Evolutionary conservation across 2,329 filamentous ascomycete genomes (phyloP).

Genomic region (Harringtonia lauricola): DNA sequence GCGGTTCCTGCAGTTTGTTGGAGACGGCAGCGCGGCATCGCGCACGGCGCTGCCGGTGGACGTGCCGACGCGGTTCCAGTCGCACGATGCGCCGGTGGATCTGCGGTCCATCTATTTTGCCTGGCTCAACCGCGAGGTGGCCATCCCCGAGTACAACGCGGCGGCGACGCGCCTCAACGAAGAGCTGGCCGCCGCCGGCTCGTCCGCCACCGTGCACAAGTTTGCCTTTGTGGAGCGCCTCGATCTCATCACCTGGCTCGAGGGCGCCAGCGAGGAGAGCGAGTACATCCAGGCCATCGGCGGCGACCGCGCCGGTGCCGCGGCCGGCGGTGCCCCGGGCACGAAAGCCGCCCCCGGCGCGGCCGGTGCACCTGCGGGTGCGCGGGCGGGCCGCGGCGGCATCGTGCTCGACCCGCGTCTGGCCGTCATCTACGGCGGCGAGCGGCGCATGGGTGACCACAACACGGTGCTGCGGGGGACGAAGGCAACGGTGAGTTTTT

Average conservation of each 20-base stretch:
- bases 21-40: constrained; percentile 23
- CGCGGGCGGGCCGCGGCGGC: constrained; percentile 24
- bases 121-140: constrained; percentile 85
- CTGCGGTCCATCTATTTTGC: constrained; percentile 93
- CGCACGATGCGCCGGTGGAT: constrained; percentile 63
- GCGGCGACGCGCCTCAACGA: constrained; percentile 72
- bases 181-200: constrained; percentile 47
- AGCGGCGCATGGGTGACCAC: constrained; percentile 84
- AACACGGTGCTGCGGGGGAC: constrained; percentile 80
- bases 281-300: constrained; percentile 85
- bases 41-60: constrained; percentile 54
- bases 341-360: constrained; percentile 24
- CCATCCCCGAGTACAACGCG: constrained; percentile 84
- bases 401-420: constrained; percentile 60
- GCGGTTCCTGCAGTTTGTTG: constrained; percentile 66
- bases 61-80: constrained; percentile 74
- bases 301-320: constrained; percentile 36
- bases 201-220: constrained; percentile 64
- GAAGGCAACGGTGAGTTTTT: constrained; percentile 64
- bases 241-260: constrained; percentile 87
- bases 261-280: constrained; percentile 79
- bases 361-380: constrained; percentile 17
- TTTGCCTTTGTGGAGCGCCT: constrained; percentile 84
- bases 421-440: constrained; percentile 80
- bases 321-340: constrained; percentile 19